Evolutionary conservation across 352 stramenopile genomes (phyloP).

Genomic region (Aphanomyces euteiches): DNA sequence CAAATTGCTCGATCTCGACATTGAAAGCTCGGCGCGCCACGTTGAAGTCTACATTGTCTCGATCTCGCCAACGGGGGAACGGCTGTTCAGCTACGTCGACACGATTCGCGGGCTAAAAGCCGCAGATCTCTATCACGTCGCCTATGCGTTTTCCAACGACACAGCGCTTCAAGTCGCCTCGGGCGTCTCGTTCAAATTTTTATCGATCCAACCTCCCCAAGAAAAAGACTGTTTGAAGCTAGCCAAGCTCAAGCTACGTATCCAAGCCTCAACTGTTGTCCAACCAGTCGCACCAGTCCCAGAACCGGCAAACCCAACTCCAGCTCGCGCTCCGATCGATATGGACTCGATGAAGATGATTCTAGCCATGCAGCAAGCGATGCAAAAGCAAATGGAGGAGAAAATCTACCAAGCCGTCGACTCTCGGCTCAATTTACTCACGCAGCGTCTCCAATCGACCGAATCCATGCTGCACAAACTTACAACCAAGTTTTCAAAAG

Average conservation of each 20-base stretch:
- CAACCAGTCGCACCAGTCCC: neutral
- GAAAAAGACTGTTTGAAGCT: neutral
- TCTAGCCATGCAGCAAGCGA: constrained; percentile 50
- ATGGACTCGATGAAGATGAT: constrained; percentile 47
- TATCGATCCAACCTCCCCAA: neutral
- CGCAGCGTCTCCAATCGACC: constrained; percentile 53
- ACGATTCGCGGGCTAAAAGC: constrained; percentile 2
- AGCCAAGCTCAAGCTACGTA: neutral
- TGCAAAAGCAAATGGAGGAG: constrained; percentile 61
- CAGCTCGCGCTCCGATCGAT: neutral
- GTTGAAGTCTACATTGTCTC: constrained; percentile 60
- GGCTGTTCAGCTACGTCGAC: constrained; percentile 39
- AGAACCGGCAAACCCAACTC: constrained; percentile 1
- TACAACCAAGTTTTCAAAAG: constrained; percentile 37
- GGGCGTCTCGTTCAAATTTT: constrained; percentile 28
- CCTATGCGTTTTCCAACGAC: constrained; percentile 30
- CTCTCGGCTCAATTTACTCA: constrained; percentile 50
- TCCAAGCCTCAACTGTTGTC: neutral
- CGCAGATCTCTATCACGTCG: constrained; percentile 33
- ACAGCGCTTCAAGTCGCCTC: constrained; percentile 26
- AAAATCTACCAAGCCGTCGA: constrained; percentile 62
- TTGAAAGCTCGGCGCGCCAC: constrained; percentile 62
- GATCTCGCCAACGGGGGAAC: constrained; percentile 47
- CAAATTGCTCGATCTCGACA: constrained; percentile 38
- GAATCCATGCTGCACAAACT: constrained; percentile 67